phyloP scores from a whole-genome alignment of 371 early-diverging fungal species.

The Saksenaea vasiformis region DNA sequence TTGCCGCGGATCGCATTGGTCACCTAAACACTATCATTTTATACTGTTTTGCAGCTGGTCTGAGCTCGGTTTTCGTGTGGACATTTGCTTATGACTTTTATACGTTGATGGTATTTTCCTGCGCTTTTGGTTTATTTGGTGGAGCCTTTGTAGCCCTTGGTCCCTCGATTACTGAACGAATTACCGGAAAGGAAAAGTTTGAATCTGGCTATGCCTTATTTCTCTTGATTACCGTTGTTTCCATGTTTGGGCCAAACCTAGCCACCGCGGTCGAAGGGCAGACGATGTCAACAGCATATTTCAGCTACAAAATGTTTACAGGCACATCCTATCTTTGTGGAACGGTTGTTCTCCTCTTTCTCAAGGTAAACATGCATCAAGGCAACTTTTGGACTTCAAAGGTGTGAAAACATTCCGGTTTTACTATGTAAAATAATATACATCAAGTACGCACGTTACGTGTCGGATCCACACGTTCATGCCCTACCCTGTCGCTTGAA shows the following conservation, averaged over 20 bases:
- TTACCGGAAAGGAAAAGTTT: constrained; percentile 33
- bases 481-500: not conserved
- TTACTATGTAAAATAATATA: not conserved
- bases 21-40: constrained; percentile 24
- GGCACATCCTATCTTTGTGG: constrained; percentile 30
- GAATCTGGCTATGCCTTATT: constrained; percentile 31
- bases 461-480: not conserved
- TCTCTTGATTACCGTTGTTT: constrained; percentile 20
- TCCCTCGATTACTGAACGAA: constrained; percentile 30
- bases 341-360: constrained; percentile 14
- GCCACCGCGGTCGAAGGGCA: constrained; percentile 28
- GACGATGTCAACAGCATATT: constrained; percentile 14
- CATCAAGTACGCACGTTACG: not conserved
- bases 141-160: constrained; percentile 37
- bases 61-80: constrained; percentile 44
- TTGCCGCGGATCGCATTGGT: constrained; percentile 11
- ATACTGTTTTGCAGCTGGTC: constrained; percentile 26
- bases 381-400: constrained; percentile 2
- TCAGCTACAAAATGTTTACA: constrained; percentile 40
- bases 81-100: constrained; percentile 38
- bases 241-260: constrained; percentile 39
- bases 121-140: constrained; percentile 40
- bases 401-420: not conserved
- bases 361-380: constrained; percentile 13
- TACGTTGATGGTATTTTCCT: constrained; percentile 29